Conservation (phyloP, 2,329 filamentous ascomycete species). For the Aspergillus pseudotamarii region DNA sequence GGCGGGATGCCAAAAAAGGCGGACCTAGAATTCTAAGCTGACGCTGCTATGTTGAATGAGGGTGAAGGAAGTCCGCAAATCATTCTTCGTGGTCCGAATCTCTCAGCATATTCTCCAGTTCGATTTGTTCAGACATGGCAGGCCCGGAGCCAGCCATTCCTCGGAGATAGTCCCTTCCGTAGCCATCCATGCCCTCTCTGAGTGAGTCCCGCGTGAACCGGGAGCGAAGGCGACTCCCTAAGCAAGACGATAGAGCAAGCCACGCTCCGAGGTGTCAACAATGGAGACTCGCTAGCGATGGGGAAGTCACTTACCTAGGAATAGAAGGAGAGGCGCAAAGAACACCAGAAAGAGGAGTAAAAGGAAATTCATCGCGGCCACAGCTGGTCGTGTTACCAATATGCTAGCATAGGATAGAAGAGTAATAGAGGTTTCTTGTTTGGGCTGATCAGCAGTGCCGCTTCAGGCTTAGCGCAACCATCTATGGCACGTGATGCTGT, state of each 20-base stretch:
- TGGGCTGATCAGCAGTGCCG: background rate
- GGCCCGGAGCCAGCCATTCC: conserved; percentile 58
- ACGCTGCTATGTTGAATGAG: conserved; percentile 7
- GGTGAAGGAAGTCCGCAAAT: conserved; percentile 12
- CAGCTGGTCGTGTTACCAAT: background rate
- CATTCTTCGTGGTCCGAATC: conserved; percentile 43
- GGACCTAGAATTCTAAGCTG: conserved; percentile 71
- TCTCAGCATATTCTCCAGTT: conserved; percentile 63
- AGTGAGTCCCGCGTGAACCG: conserved; percentile 49
- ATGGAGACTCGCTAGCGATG: background rate
- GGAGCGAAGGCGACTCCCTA: conserved; percentile 56
- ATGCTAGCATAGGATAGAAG: conserved; percentile 2
- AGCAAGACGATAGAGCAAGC: conserved; percentile 58
- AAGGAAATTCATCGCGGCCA: conserved; percentile 35
- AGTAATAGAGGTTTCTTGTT: conserved; percentile 1
- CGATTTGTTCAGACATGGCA: conserved; percentile 63
- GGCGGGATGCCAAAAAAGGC: conserved; percentile 60
- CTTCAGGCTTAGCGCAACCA: background rate
- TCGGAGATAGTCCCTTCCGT: conserved; percentile 59
- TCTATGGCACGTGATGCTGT: background rate
- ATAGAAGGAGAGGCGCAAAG: conserved; percentile 40
- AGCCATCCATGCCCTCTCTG: conserved; percentile 50
- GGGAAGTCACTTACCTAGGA: conserved; percentile 34
- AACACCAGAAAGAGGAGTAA: conserved; percentile 40
- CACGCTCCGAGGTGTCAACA: conserved; percentile 43